A percentile compares a stretch with the other conserved stretches of the same genome.
phyloP scores from a whole-genome alignment of 305 asterid genomes.

The Caryopteris hybrid region DNA sequence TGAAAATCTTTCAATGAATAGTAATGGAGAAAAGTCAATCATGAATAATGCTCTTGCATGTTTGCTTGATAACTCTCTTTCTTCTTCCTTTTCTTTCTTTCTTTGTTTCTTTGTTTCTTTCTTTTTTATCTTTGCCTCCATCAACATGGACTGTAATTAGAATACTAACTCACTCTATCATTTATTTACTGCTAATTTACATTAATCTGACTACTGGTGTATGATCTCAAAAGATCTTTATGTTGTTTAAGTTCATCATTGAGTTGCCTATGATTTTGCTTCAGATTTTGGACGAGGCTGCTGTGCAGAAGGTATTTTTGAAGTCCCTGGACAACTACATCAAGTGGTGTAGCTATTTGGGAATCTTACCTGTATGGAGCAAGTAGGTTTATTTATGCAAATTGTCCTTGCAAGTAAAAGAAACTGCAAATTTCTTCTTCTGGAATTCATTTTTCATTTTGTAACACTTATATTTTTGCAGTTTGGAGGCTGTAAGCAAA shows the following conservation, averaged over 20 bases:
- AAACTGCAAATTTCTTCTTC: conserved; percentile 10
- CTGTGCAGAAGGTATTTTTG: conserved; percentile 76
- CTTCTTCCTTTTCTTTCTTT: no score
- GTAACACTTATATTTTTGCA: conserved; percentile 34
- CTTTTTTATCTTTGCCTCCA: neutral
- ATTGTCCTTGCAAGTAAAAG: conserved; percentile 8
- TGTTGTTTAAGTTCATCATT: conserved; percentile 7
- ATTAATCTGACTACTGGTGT: neutral
- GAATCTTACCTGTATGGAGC: conserved; percentile 84
- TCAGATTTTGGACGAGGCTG: conserved; percentile 95
- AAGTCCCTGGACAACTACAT: conserved; percentile 95
- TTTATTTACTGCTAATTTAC: no score
- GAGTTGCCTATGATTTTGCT: conserved; percentile 20
- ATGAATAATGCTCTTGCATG: neutral
- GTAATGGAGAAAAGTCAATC: neutral
- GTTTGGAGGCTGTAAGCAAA: conserved; percentile 82
- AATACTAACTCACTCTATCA: neutral
- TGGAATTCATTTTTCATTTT: conserved; percentile 7
- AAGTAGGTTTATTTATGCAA: conserved; percentile 50
- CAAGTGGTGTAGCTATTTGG: conserved; percentile 91
- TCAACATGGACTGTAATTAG: neutral
- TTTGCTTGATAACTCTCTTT: neutral
- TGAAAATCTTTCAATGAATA: neutral
- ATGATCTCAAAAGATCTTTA: conserved; percentile 9
- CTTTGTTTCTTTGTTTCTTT: neutral